phyloP scores from a whole-genome alignment of 2,329 filamentous ascomycete species.

The Hypoxylon sp. region DNA sequence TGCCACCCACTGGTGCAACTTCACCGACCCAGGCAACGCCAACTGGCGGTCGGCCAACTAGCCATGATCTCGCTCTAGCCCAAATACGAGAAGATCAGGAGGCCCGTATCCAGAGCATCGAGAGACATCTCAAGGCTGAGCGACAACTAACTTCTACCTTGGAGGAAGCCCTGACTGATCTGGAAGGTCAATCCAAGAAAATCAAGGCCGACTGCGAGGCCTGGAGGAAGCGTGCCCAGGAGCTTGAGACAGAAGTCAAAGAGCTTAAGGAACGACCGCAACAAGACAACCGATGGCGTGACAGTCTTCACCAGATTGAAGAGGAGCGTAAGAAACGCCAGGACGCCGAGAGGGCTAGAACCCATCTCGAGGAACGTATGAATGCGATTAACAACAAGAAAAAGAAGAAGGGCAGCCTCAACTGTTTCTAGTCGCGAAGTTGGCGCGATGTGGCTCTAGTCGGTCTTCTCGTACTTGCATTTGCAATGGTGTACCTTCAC shows the following conservation, averaged over 20 bases:
- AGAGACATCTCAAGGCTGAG: slow-evolving; percentile 96
- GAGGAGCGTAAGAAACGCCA: slow-evolving; percentile 95
- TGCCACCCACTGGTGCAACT: slow-evolving; percentile 74
- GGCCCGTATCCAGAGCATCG: slow-evolving; percentile 92
- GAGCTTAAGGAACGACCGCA: slow-evolving; percentile 71
- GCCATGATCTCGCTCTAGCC: slow-evolving; percentile 82
- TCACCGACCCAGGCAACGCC: slow-evolving; percentile 65
- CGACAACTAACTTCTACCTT: slow-evolving; percentile 96
- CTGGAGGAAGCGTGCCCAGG: slow-evolving; percentile 88
- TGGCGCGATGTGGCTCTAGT: slow-evolving; percentile 33
- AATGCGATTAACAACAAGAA: slow-evolving; percentile 92
- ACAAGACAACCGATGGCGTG: slow-evolving; percentile 70
- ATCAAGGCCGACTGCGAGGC: slow-evolving; percentile 90
- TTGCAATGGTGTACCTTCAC: slow-evolving; percentile 25
- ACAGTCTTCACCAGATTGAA: slow-evolving; percentile 88
- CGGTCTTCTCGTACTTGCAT: slow-evolving; percentile 38
- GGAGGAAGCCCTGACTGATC: slow-evolving; percentile 94
- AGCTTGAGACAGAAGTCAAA: slow-evolving; percentile 80
- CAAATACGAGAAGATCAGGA: slow-evolving; percentile 96
- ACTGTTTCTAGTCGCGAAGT: slow-evolving; percentile 84
- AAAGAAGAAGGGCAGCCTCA: slow-evolving; percentile 95
- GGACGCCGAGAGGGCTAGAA: slow-evolving; percentile 89
- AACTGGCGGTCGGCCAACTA: slow-evolving; percentile 77
- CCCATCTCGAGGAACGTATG: slow-evolving; percentile 94
- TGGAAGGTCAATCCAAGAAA: slow-evolving; percentile 92